Evolutionary conservation across 2,329 filamentous ascomycete species (phyloP), one percentile per base, ranked within the genome.

Genomic region (Talaromyces amestolkiae): DNA sequence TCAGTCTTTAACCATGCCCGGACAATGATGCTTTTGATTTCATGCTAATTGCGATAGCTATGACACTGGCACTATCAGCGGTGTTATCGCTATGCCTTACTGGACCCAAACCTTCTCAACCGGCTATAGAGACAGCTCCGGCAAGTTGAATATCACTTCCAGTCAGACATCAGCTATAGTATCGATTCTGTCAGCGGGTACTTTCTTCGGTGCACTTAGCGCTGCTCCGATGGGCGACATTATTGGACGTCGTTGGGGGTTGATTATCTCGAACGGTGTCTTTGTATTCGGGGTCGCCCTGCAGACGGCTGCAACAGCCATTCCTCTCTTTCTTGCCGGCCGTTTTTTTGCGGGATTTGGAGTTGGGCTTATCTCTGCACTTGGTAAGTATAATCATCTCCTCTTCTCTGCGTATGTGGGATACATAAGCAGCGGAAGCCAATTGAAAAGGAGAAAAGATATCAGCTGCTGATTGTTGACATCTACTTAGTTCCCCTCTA

Each of bases 181-280:
- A 60, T 90, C 91, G n/a, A 93, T 96, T 69, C 84, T 96, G 45
- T 94, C 91, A 67, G 90, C 89, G 49, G 92, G 92, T 58, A 95
- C 91, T 33, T 88, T 91, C 69, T 79, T 92, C 62, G 92, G 91
- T 45, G 85, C 92, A 27, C 82, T 95, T 22, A 75, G 87, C 13
- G 86, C 91, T 49, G 90, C 90, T 11, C 91, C 89, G 1, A 77
- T 87, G 9, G 91, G 87, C 60, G 92, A 96, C 74, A 78, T 81
- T 35, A 77, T 91, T 56, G 91, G 91, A 65, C 89, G 90, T 70
- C 87, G 91, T 59, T 80, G 85, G 65, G 91, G 89, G 37, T 84
- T 93, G 66, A 87, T 93, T 68, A 77, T 84, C 58, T 84, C 88
- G 41, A 83, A 87, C 43, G 82, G 80, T 69, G 83, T 92, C 63